A percentile compares a stretch with the other conserved stretches of the same genome.
Evolutionary conservation across 148 eudicot species (phyloP).

Genomic region (Drosera capensis): DNA sequence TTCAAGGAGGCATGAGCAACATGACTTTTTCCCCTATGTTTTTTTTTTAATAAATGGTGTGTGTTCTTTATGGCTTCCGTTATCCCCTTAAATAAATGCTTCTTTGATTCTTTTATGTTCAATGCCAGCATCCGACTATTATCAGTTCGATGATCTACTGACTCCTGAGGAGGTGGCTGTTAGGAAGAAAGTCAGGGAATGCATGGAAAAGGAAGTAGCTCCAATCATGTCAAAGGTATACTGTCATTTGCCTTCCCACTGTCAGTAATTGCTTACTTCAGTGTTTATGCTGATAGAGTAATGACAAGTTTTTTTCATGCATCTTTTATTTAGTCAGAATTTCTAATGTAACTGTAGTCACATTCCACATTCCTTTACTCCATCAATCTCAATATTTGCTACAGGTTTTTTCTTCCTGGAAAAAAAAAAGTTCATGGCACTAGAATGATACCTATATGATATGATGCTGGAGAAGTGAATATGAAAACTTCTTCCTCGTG

Average conservation of each 20-base stretch:
- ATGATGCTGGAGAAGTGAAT: too few relatives aligned
- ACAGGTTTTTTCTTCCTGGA: too few relatives aligned
- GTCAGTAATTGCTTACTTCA: too few relatives aligned
- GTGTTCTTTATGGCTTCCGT: constrained; percentile 1
- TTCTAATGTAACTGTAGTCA: background rate
- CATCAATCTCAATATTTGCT: too few relatives aligned
- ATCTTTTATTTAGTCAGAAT: background rate
- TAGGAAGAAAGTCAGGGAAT: constrained; percentile 56
- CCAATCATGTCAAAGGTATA: constrained; percentile 84
- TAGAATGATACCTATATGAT: too few relatives aligned
- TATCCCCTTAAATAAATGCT: background rate
- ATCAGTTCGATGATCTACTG: constrained; percentile 73
- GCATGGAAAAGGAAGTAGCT: constrained; percentile 82
- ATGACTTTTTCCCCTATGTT: background rate
- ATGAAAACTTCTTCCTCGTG: too few relatives aligned
- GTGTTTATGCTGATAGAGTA: too few relatives aligned
- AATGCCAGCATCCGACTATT: constrained; percentile 72
- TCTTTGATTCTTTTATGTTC: background rate
- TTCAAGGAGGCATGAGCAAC: background rate
- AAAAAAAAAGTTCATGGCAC: too few relatives aligned
- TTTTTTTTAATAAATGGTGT: background rate
- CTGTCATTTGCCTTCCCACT: background rate
- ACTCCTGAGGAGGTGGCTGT: constrained; percentile 53
- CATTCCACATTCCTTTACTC: too few relatives aligned
- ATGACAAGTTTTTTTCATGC: background rate